These are phyloP conservation scores for Phytophthora parvispora DNA, from an alignment of 352 stramenopile genomes.

Conservation along the genomic window DNA sequence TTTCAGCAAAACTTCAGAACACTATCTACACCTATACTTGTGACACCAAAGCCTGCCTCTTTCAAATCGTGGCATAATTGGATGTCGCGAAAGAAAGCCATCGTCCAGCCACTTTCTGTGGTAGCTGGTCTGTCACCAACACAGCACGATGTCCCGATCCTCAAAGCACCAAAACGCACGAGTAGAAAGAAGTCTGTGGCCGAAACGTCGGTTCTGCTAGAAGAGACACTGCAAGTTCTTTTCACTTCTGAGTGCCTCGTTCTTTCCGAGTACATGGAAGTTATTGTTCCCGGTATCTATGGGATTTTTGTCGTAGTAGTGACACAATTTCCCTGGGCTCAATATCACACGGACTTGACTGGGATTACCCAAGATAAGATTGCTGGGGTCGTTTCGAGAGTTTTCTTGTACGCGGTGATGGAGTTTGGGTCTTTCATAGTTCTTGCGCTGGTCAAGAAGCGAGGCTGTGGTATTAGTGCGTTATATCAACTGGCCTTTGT, in stretches of 20 bases:
- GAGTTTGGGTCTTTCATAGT: slow-evolving; percentile 39
- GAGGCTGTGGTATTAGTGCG: slow-evolving; percentile 21
- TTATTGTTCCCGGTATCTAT: slow-evolving; percentile 43
- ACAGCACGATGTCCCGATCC: background rate
- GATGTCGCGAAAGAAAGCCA: background rate
- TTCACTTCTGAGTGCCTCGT: slow-evolving; percentile 50
- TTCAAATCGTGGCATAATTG: background rate
- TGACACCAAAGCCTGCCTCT: background rate
- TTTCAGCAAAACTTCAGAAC: slow-evolving; percentile 6
- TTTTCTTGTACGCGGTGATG: slow-evolving; percentile 33
- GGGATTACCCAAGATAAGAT: slow-evolving; percentile 12
- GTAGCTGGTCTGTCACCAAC: background rate
- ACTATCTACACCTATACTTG: background rate
- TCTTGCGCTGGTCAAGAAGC: slow-evolving; percentile 16
- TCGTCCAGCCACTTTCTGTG: background rate
- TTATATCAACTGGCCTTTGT: slow-evolving; percentile 48
- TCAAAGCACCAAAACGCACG: background rate
- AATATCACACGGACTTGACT: slow-evolving; percentile 44
- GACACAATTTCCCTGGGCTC: slow-evolving; percentile 28
- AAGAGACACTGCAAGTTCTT: slow-evolving; percentile 27
- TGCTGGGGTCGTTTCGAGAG: slow-evolving; percentile 1
- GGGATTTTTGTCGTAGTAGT: slow-evolving; percentile 21
- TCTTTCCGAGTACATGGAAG: slow-evolving; percentile 53
- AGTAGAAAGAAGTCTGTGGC: slow-evolving; percentile 11
- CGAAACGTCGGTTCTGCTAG: slow-evolving; percentile 11